Percentiles rank a stretch among this genome's conserved stretches.
Evolutionary conservation across 257 asterid genomes (phyloP).

Genomic region (Haberlea rhodopensis): DNA sequence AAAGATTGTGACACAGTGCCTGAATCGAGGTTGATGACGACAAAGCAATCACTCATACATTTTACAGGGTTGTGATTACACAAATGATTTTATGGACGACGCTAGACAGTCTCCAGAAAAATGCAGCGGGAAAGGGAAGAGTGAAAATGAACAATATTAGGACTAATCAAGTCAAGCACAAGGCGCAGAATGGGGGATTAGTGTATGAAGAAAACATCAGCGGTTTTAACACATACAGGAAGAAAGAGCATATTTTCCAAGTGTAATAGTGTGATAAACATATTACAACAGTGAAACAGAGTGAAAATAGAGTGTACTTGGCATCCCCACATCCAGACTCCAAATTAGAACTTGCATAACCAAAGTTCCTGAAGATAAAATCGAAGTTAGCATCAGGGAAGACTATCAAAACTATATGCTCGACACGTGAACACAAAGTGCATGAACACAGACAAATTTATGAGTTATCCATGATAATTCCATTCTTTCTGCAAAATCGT

Average conservation of each 20-base stretch:
- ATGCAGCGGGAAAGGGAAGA: not conserved
- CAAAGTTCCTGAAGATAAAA: conserved; percentile 27
- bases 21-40: not conserved
- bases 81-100: not conserved
- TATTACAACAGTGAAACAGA: conserved; percentile 20
- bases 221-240: not conserved
- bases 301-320: conserved; percentile 11
- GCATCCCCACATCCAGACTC: conserved; percentile 23
- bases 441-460: not conserved
- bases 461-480: not conserved
- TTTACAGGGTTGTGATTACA: not conserved
- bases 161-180: not conserved
- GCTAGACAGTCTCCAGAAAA: not conserved
- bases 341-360: conserved; percentile 11
- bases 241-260: not conserved
- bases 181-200: not conserved
- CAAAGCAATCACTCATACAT: not conserved
- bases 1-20: not conserved
- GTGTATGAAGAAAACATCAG: not conserved
- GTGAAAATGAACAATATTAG: no score
- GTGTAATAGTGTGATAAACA: conserved; percentile 23
- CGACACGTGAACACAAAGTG: not conserved
- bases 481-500: not conserved
- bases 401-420: conserved; percentile 8
- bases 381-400: conserved; percentile 19